Evolutionary conservation across 2,329 filamentous ascomycete genomes (phyloP), one percentile per base, ranked within the genome.

Genomic region (Paradendryphiella salina): DNA sequence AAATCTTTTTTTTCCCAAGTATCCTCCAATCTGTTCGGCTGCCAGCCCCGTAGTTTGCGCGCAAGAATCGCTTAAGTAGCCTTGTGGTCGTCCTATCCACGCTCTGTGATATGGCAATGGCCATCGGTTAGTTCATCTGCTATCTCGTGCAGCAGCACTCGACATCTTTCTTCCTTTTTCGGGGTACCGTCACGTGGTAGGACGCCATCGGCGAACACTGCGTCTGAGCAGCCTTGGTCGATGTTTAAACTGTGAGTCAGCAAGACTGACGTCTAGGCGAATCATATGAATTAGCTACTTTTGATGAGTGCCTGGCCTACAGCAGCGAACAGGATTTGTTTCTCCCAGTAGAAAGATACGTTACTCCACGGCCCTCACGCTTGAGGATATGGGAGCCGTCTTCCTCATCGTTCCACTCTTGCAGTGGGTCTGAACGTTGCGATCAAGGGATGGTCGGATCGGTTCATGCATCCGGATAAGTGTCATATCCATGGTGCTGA

Each of bases 381-480:
- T 59, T 52, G 26, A 64, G 50, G 9, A 64, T 61, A 1, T 8
- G 48, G 3, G 23, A 28, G 3, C 41, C 35, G 26, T 54, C 54
- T 3, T 26, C 21, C 31, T 55, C 56, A 32, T 61, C 58, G 15
- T 60, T 46, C 56, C 54, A 61, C 41, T 58, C 58, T 26, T 9
- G 23, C 44, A 45, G 20, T n/a, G 50, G 54, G 3, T 17, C 21
- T 18, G 28, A 20, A 11, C 39, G 47, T 17, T 48, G 48, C 17
- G 51, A n/a, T 48, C n/a, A 53, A 18, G 3, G 50, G 47, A 33
- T 37, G 36, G 34, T 58, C 56, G 6, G 52, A 40, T 3, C 60
- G 13, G 20, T 61, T 61, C 10, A 58, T 56, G 33, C 53, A 54
- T 7, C 60, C 60, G 3, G 58, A 63, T 8, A 54, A 47, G 29